Evolutionary conservation across 768 basidiomycete species (phyloP), one percentile per base, ranked within the genome.

Genomic region (Suillus discolor): DNA sequence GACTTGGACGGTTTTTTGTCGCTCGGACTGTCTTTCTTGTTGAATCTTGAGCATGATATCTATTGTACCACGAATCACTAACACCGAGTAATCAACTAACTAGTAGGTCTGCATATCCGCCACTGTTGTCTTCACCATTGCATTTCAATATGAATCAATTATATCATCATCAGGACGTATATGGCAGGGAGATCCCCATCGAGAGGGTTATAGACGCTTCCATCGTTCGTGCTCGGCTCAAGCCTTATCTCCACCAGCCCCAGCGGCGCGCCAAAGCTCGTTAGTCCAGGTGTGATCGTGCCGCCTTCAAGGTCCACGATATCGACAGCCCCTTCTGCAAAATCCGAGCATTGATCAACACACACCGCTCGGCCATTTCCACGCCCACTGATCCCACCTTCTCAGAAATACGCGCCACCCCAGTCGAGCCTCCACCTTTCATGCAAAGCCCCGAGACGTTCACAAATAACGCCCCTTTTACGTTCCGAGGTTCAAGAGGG

Each of bases 141-240:
- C 31, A 55, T 34, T 13, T 34, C 11, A 55, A 55, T 20, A 55
- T n/a, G 31, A 55, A 55, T 20, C 54, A 34, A 34, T 55, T 34
- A 34, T 55, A 55, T 34, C 54, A 34, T 34, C 4, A 5, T 53
- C 15, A 18, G 51, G 16, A 53, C 16, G 28, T 31, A n/a, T n/a
- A n/a, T n/a, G 36, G 72, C 70, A 3, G 89, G 88, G 28, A 73
- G 67, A 47, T 77, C 74, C n/a, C 66, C 67, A 41, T 79, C 72
- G 71, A 89, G 73, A 38, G 89, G 84, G 66, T 90, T 90, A 61
- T 80, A 81, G 12, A 87, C 80, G 1, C 70, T 64, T 3, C 93
- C 94, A 72, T 95, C 92, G 49, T 80, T 84, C 0, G 93, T 94
- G 2, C 87, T 87, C 15, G 82, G 76, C 74, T 95, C 94, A 57